Evolutionary conservation across 345 rosid genomes (phyloP), one percentile per base, ranked within the genome.

Genomic region (Lepidium sativum): DNA sequence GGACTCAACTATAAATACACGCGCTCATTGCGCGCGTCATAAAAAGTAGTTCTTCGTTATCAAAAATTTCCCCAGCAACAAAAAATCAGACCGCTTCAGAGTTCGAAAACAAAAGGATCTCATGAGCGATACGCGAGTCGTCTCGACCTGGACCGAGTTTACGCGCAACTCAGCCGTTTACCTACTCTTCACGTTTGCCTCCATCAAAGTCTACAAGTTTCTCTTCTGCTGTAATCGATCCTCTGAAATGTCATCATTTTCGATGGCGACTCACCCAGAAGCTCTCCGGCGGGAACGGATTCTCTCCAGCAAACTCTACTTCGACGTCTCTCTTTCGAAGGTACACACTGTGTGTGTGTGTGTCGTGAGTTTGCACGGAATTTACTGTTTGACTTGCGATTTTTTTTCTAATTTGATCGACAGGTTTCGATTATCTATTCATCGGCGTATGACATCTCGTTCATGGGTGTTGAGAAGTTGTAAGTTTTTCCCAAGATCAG

Each of bases 401-500:
- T 2, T 9, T 1, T 27, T 11, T 40, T 1, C 23, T 16, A 0
- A 18, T 35, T 35, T 20, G 51, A 55, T 32, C 31, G 23, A 23
- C 79, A 90, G 97, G 90, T 81, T 49, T 92, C 98, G 14, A 44
- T 92, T 40, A 81, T 92, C 66, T 89, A 89, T 73, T 92, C 98
- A 17, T 40, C 92, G 14, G 76, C 50, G 3, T 88, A 88, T 47
- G 78, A 87, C 61, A 92, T 92, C 68, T 60, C 91, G 5, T 89
- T 92, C 79, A 68, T 87, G 60, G 98, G 98, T 62, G 77, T 92
- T 6, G 98, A 89, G 82, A 92, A 92, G 61, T 71, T 89, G 98
- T 92, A 72, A 76, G 92, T 59, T 23, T 32, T 17, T 12, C 44
- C 18, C 29, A 12, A 27, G 14, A 41, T 35, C 45, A 31, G 15